These are phyloP conservation scores for Alternaria sp. DNA, from an alignment of 2,329 filamentous ascomycete species.

Conservation along the genomic window DNA sequence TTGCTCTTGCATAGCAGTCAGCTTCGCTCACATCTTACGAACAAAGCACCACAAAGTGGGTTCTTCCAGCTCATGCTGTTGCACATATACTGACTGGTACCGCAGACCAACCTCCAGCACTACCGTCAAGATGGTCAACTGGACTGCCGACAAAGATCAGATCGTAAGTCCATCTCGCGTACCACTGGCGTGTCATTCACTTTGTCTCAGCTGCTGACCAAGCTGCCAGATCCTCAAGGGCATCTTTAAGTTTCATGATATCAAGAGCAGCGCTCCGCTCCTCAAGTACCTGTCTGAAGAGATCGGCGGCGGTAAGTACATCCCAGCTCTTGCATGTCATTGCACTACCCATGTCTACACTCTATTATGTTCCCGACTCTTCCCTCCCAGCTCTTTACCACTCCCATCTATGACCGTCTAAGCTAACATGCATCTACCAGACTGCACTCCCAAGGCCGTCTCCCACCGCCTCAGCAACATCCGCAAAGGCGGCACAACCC, in stretches of 20 bases:
- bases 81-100: neutral
- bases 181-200: neutral
- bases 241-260: conserved; percentile 25
- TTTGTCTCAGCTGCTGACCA: neutral
- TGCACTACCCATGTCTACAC: too few relatives aligned
- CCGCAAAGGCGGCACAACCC: neutral
- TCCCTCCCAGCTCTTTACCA: too few relatives aligned
- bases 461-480: conserved; percentile 26
- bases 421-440: too few relatives aligned
- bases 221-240: conserved; percentile 24
- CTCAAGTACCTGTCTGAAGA: neutral
- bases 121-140: conserved; percentile 22
- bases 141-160: conserved; percentile 30
- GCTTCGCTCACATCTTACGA: neutral
- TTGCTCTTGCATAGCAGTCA: neutral
- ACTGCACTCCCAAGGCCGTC: conserved; percentile 38
- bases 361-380: neutral
- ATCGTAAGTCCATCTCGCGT: conserved; percentile 15
- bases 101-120: neutral
- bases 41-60: neutral
- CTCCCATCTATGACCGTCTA: too few relatives aligned
- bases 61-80: neutral
- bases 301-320: conserved; percentile 11
- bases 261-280: conserved; percentile 7
- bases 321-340: neutral